Percentiles rank a stretch among this genome's conserved stretches.
These are phyloP conservation scores for Pseudopediastrum boryanum DNA, from an alignment of 139 green algal genomes.

Conservation along the genomic window DNA sequence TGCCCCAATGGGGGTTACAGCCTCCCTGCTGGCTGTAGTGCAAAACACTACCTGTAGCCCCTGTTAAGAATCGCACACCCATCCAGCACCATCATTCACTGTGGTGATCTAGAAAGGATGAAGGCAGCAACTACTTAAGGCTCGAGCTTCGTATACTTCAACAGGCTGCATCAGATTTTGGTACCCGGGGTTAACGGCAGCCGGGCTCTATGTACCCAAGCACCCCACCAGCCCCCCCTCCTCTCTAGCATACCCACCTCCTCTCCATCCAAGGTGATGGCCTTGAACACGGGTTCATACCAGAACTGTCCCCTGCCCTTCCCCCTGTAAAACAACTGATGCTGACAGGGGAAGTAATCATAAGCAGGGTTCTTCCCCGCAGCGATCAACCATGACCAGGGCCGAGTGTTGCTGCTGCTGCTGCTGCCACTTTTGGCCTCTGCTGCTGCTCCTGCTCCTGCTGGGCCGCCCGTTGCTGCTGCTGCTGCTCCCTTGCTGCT, in stretches of 20 bases:
- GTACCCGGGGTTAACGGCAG: not conserved
- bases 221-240: not conserved
- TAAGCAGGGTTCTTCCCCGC: slow-evolving; percentile 72
- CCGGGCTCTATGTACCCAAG: not conserved
- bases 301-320: slow-evolving; percentile 80
- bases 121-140: too few relatives aligned
- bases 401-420: not conserved
- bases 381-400: slow-evolving; percentile 71
- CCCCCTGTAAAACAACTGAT: slow-evolving; percentile 84
- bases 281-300: slow-evolving; percentile 88
- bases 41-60: too few relatives aligned
- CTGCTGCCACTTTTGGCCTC: slow-evolving; percentile 15
- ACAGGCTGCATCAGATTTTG: not conserved
- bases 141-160: not conserved
- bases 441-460: not conserved
- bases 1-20: too few relatives aligned
- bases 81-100: too few relatives aligned
- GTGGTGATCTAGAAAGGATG: too few relatives aligned
- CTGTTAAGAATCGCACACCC: too few relatives aligned
- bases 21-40: too few relatives aligned
- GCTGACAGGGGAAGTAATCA: slow-evolving; percentile 92
- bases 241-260: slow-evolving; percentile 19
- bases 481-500: not conserved
- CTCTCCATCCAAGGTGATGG: slow-evolving; percentile 74
- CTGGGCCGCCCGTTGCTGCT: not conserved